A percentile compares a stretch with the other conserved stretches of the same genome.
phyloP scores from a whole-genome alignment of 1,284 basidiomycete species.

The Trametes pubescens region DNA sequence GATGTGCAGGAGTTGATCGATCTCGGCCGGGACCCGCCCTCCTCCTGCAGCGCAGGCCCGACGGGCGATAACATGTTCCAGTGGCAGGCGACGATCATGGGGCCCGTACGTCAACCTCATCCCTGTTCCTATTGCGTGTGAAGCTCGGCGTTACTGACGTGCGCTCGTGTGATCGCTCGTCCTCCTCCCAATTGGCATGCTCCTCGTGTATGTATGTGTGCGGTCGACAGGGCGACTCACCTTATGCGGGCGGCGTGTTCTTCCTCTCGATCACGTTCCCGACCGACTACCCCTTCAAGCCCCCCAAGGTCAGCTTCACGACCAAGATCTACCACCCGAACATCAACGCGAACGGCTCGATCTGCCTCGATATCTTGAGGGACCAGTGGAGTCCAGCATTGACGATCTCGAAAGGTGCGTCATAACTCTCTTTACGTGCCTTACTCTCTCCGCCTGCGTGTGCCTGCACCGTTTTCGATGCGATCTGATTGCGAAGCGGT shows the following conservation, averaged over 20 bases:
- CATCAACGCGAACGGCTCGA: constrained; percentile 98
- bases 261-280: constrained; percentile 95
- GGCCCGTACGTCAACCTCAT: constrained; percentile 72
- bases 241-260: constrained; percentile 96
- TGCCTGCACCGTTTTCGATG: neutral
- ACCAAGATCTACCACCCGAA: constrained; percentile 98
- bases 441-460: neutral
- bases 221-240: constrained; percentile 81
- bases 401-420: constrained; percentile 96
- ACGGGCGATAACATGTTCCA: constrained; percentile 97
- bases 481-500: constrained; percentile 2
- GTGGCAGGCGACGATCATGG: constrained; percentile 99
- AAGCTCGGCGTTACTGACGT: constrained; percentile 26
- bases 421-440: neutral
- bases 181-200: constrained; percentile 9
- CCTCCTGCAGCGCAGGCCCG: constrained; percentile 96
- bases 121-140: constrained; percentile 33
- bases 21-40: constrained; percentile 96
- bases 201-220: neutral
- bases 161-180: constrained; percentile 31
- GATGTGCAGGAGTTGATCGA: constrained; percentile 89
- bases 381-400: constrained; percentile 99
- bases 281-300: constrained; percentile 98
- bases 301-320: constrained; percentile 98
- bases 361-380: constrained; percentile 97